These are phyloP conservation scores for Dioscorea cayenensis DNA, from an alignment of 116 monocot genomes.

Conservation along the genomic window DNA sequence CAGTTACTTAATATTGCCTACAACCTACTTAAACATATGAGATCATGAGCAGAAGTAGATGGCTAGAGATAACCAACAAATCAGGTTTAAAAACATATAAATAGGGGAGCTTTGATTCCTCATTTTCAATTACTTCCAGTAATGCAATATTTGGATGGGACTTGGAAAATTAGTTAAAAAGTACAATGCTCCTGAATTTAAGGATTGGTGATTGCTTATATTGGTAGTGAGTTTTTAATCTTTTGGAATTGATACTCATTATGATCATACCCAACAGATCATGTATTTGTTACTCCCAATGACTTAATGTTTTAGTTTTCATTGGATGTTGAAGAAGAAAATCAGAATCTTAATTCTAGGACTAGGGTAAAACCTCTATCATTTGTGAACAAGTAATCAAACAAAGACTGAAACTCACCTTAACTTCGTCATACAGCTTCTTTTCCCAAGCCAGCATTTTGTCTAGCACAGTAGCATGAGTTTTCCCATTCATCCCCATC, in stretches of 20 bases:
- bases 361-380: background rate
- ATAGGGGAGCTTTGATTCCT: no score
- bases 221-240: no score
- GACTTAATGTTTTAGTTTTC: no score
- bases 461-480: slow-evolving; percentile 92
- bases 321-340: background rate
- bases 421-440: slow-evolving; percentile 93
- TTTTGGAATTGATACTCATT: no score
- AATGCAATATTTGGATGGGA: no score
- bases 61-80: background rate
- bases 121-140: no score
- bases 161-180: no score
- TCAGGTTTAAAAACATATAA: background rate
- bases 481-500: slow-evolving; percentile 79
- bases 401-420: slow-evolving; percentile 40
- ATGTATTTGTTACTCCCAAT: no score
- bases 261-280: no score
- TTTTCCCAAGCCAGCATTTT: slow-evolving; percentile 99
- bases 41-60: no score
- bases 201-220: no score
- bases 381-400: background rate
- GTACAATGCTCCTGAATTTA: no score
- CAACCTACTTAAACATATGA: background rate
- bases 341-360: background rate
- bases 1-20: background rate